Conservation (phyloP, 768 basidiomycete genomes). For the Termitomyces bulborhizus region DNA sequence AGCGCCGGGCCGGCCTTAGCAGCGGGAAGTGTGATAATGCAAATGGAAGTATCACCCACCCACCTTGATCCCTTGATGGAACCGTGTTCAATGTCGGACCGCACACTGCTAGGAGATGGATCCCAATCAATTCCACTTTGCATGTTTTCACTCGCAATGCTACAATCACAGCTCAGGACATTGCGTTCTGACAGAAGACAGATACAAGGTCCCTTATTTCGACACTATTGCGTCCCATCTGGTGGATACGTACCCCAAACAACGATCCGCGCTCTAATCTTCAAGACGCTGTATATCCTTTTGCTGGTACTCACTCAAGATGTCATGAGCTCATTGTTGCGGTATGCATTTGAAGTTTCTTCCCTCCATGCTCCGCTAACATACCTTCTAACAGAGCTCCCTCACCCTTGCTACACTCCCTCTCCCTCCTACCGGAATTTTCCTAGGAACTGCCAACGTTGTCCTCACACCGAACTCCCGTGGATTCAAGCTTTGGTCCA, state of each 20-base stretch:
- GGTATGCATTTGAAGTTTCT: background rate
- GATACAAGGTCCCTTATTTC: background rate
- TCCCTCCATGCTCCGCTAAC: background rate
- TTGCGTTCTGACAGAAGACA: background rate
- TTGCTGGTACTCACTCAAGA: background rate
- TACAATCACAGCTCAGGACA: background rate
- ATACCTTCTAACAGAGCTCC: background rate
- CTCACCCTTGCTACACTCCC: background rate
- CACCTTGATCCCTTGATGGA: too few species aligned
- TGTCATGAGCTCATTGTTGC: background rate
- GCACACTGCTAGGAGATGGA: constrained; percentile 10
- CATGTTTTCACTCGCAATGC: background rate
- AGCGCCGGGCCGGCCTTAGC: too few species aligned
- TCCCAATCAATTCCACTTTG: background rate
- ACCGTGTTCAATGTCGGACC: constrained; percentile 20
- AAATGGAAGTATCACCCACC: too few species aligned
- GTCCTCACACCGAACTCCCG: constrained; percentile 5
- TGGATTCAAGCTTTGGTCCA: constrained; percentile 4
- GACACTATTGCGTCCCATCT: constrained; percentile 1
- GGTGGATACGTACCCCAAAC: background rate
- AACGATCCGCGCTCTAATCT: background rate
- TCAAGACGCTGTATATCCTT: background rate
- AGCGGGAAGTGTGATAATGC: too few species aligned
- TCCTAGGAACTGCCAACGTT: background rate
- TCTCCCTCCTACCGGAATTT: constrained; percentile 4